These are phyloP conservation scores for Trichoderma koningiopsis DNA, from an alignment of 2,329 filamentous ascomycete species.

Conservation along the genomic window DNA sequence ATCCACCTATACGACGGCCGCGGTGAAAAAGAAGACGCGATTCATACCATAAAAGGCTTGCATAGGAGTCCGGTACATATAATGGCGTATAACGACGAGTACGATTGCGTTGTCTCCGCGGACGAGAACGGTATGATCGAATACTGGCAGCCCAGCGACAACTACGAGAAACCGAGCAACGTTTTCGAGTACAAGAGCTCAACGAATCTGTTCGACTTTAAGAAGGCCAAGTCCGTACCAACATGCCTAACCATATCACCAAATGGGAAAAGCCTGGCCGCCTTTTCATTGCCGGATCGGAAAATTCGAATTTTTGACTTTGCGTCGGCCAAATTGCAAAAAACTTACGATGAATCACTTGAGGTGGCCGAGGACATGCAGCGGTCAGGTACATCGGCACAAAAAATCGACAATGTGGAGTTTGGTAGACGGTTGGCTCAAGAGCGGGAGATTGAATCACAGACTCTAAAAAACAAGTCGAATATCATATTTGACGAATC, in stretches of 20 bases:
- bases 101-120: conserved; percentile 86
- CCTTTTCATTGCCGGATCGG: conserved; percentile 89
- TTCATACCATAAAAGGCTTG: conserved; percentile 78
- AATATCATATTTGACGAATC: conserved; percentile 97
- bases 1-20: conserved; percentile 88
- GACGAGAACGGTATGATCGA: conserved; percentile 94
- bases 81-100: conserved; percentile 86
- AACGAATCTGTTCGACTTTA: conserved; percentile 95
- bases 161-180: conserved; percentile 86
- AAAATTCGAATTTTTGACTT: conserved; percentile 96
- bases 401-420: conserved; percentile 85
- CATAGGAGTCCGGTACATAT: conserved; percentile 80
- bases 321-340: conserved; percentile 79
- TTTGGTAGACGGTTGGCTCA: conserved; percentile 86
- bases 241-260: conserved; percentile 83
- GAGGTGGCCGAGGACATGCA: conserved; percentile 92
- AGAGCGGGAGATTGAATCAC: conserved; percentile 81
- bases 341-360: conserved; percentile 94
- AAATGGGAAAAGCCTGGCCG: conserved; percentile 80
- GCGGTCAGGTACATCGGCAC: conserved; percentile 80
- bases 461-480: conserved; percentile 66
- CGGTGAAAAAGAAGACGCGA: conserved; percentile 73
- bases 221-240: conserved; percentile 86
- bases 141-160: conserved; percentile 84
- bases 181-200: conserved; percentile 93